Evolutionary conservation across 768 basidiomycete species (phyloP).

Genomic region (Mycena pura): DNA sequence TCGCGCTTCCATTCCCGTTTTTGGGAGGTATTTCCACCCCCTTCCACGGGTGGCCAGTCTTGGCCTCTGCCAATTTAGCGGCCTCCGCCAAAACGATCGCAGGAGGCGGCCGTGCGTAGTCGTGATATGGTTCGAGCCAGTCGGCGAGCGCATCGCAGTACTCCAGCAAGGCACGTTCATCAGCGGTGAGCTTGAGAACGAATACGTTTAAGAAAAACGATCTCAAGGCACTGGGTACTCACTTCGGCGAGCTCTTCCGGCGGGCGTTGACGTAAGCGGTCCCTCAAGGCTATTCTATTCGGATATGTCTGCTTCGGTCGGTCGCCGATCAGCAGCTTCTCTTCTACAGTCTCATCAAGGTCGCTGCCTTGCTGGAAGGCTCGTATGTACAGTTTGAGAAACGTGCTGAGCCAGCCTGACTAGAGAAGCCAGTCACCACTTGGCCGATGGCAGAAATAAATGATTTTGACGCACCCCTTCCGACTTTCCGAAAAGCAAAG

Average conservation of each 20-base stretch:
- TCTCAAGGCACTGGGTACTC: conserved; percentile 15
- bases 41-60: conserved; percentile 71
- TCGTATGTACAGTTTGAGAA: conserved; percentile 80
- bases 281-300: conserved; percentile 56
- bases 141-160: conserved; percentile 68
- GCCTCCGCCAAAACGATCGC: conserved; percentile 76
- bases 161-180: conserved; percentile 64
- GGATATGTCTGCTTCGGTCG: conserved; percentile 71
- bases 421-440: conserved; percentile 36
- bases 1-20: conserved; percentile 46
- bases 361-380: conserved; percentile 82
- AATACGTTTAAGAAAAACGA: conserved; percentile 12
- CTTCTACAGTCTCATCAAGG: conserved; percentile 80
- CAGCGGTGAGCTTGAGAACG: conserved; percentile 62
- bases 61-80: conserved; percentile 72
- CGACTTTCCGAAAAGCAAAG: conserved; percentile 64
- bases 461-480: conserved; percentile 59
- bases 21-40: conserved; percentile 60
- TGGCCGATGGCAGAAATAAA: not conserved
- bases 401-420: conserved; percentile 75
- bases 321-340: conserved; percentile 82
- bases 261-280: conserved; percentile 60
- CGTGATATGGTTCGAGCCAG: conserved; percentile 82
- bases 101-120: conserved; percentile 74
- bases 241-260: conserved; percentile 65